Base-by-base conservation (phyloP, 2,329 filamentous ascomycete genomes). In the Ramularia collo-cygni region DNA sequence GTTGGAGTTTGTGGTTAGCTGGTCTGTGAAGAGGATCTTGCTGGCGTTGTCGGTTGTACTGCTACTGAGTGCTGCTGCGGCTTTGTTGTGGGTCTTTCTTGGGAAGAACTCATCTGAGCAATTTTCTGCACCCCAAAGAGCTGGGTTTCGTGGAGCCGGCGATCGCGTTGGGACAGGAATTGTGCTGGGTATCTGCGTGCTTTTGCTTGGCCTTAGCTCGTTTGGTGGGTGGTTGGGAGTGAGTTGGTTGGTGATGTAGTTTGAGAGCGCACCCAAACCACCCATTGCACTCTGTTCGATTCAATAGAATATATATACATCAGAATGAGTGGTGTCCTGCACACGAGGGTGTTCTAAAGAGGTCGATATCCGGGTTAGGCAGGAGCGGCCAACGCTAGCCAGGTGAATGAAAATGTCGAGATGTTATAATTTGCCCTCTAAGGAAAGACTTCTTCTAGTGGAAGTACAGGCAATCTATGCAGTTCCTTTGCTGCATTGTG, bases 231-330 rank as follows among this genome's bases (percentile, higher is more conserved):
- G 63, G 63, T 36, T 64, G 21, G 58, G 58, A 2, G 43, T 62
- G 8, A 64, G 62, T 39, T 65, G 60, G 61, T 42, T 64, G 30
- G 52, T 63, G 12, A 50, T 60, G 43, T 64, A 43, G 53, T 10
- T 24, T 24, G 21, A 24, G 21, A 24, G 6, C 21, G 6, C 10
- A 10, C 21, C 6, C 21, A 24, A 6, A 24, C 21, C n/a, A n/a
- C n/a, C n/a, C n/a, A n/a, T n/a, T n/a, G n/a, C n/a, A n/a, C n/a
- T n/a, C n/a, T n/a, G n/a, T n/a, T n/a, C n/a, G n/a, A n/a, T n/a
- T n/a, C n/a, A n/a, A n/a, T n/a, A n/a, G n/a, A n/a, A n/a, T n/a
- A n/a, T n/a, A n/a, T n/a, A n/a, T n/a, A n/a, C n/a, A n/a, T n/a
- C n/a, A n/a, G n/a, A n/a, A n/a, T n/a, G n/a, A n/a, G n/a, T n/a